phyloP scores from a whole-genome alignment of 768 basidiomycete genomes.

The Pleurotus ostreatus region DNA sequence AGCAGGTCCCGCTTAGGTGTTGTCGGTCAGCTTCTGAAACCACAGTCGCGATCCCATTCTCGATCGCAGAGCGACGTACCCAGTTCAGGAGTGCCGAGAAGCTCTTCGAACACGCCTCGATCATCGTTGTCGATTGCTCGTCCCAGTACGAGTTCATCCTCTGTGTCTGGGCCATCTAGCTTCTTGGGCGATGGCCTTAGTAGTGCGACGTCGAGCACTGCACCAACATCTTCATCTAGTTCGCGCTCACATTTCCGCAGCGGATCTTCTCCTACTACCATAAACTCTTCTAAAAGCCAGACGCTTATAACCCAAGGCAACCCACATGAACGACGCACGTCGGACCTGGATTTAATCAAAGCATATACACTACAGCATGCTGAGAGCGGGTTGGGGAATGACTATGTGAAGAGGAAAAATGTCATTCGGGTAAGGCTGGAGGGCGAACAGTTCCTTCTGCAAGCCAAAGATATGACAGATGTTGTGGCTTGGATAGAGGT shows the following conservation, averaged over 20 bases:
- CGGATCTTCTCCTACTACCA: background rate
- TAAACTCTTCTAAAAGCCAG: background rate
- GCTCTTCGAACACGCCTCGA: constrained; percentile 5
- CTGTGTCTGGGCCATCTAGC: constrained; percentile 28
- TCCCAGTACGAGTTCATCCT: constrained; percentile 9
- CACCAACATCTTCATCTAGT: background rate
- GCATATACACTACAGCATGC: constrained; percentile 84
- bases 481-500: constrained; percentile 98
- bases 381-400: constrained; percentile 92
- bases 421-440: constrained; percentile 90
- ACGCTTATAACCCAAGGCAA: background rate
- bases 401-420: constrained; percentile 90
- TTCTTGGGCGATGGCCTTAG: constrained; percentile 20
- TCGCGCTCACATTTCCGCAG: background rate
- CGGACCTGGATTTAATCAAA: constrained; percentile 47
- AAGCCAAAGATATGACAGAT: constrained; percentile 75
- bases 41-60: constrained; percentile 31
- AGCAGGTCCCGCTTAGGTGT: constrained; percentile 36
- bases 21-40: constrained; percentile 40
- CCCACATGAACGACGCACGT: constrained; percentile 35
- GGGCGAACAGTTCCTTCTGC: constrained; percentile 95
- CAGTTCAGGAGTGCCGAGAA: constrained; percentile 12
- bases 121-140: constrained; percentile 3
- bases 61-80: constrained; percentile 37
- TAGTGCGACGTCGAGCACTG: too few species aligned